Evolutionary conservation across 148 eudicot species (phyloP).

Genomic region (Silene uniflora): DNA sequence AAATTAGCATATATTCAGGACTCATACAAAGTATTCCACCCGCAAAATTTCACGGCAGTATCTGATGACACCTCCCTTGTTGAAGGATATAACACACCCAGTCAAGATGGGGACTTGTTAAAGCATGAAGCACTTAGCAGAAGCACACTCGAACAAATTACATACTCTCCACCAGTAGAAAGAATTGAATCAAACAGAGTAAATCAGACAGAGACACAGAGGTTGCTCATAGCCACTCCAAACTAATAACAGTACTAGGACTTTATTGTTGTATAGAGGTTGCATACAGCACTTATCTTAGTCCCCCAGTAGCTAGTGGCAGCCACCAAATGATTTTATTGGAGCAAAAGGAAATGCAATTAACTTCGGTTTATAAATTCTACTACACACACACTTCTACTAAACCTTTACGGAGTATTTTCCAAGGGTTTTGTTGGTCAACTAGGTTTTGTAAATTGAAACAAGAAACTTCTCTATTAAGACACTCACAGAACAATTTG

Average conservation of each 20-base stretch:
- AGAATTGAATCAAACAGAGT: neutral
- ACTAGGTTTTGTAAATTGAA: neutral
- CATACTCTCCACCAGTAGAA: slow-evolving; percentile 8
- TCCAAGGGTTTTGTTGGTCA: neutral
- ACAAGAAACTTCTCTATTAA: neutral
- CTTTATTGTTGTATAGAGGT: too few relatives aligned
- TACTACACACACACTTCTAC: neutral
- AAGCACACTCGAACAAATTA: neutral
- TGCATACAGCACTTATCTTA: neutral
- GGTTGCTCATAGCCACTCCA: neutral
- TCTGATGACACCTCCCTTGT: slow-evolving; percentile 17
- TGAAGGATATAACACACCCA: slow-evolving; percentile 13
- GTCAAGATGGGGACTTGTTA: neutral
- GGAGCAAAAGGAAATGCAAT: neutral
- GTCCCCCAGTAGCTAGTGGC: neutral
- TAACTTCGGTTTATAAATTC: neutral
- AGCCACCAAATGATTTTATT: neutral
- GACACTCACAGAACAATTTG: neutral
- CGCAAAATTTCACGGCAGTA: slow-evolving; percentile 16
- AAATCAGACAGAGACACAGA: neutral
- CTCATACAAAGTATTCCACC: slow-evolving; percentile 20
- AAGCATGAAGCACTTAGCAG: neutral
- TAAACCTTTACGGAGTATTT: neutral
- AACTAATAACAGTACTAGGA: too few relatives aligned
- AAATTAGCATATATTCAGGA: slow-evolving; percentile 20